Percentiles rank a stretch among this genome's conserved stretches.
phyloP scores from a whole-genome alignment of 441 rosid species.

The Viola pubescens region DNA sequence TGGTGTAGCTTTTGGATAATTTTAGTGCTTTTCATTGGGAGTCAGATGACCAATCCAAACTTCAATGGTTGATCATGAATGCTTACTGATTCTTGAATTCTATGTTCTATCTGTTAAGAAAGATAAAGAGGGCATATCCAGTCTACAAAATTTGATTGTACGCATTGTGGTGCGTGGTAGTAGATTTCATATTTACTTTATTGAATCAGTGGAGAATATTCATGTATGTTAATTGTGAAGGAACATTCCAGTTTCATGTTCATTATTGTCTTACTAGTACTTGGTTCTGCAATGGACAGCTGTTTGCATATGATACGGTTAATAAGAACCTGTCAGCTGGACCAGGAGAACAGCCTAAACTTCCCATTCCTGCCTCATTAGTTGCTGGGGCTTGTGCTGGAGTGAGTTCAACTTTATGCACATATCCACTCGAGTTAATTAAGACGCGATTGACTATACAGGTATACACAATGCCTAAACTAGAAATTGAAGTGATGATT shows the following conservation, averaged over 20 bases:
- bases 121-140: neutral
- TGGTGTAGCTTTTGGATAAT: no score
- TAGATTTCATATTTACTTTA: neutral
- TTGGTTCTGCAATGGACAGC: conserved; percentile 32
- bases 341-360: conserved; percentile 62
- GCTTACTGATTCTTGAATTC: no score
- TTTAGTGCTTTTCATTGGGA: no score
- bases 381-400: conserved; percentile 98
- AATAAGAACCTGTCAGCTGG: conserved; percentile 65
- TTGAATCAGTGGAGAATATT: neutral
- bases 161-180: neutral
- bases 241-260: neutral
- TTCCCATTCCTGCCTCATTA: conserved; percentile 74
- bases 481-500: neutral
- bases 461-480: conserved; percentile 30
- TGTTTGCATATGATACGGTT: conserved; percentile 82
- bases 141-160: neutral
- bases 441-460: conserved; percentile 91
- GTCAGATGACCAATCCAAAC: no score
- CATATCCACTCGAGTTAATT: conserved; percentile 85
- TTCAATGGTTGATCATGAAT: no score
- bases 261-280: conserved; percentile 3
- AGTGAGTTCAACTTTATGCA: conserved; percentile 86
- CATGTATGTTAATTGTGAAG: neutral
- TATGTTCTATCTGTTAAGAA: no score